A percentile compares a stretch with the other conserved stretches of the same genome.
These are phyloP conservation scores for Tuber brumale DNA, from an alignment of 495 filamentous ascomycete genomes.

Conservation along the genomic window DNA sequence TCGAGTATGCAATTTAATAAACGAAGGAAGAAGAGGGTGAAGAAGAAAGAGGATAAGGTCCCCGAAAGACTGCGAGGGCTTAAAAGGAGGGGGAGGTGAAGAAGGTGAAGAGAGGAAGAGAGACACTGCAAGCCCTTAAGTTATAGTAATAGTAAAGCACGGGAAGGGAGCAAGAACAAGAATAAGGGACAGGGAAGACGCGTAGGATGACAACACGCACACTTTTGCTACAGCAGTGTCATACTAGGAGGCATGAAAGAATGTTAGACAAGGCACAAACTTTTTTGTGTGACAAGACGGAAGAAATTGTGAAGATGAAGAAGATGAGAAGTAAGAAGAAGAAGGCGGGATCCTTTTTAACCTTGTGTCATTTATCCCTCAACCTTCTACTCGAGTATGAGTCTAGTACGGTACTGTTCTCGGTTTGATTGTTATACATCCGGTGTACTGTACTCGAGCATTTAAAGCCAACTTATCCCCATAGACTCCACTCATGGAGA, in stretches of 20 bases:
- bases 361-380: neutral
- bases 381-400: neutral
- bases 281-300: neutral
- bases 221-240: neutral
- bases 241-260: neutral
- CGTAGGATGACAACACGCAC: neutral
- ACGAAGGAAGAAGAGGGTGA: slow-evolving; percentile 3
- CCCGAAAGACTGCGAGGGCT: neutral
- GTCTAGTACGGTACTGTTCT: neutral
- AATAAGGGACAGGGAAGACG: neutral
- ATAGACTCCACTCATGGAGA: too few relatives aligned
- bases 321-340: neutral
- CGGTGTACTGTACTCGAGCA: too few relatives aligned
- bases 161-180: neutral
- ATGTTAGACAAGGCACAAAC: neutral
- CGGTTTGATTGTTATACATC: neutral
- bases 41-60: slow-evolving; percentile 7
- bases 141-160: neutral
- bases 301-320: neutral
- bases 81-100: neutral
- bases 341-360: neutral
- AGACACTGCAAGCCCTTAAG: neutral
- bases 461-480: too few relatives aligned
- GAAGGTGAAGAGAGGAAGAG: slow-evolving; percentile 2
- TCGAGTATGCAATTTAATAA: neutral